These are phyloP conservation scores for Cladosporium halotolerans DNA, from an alignment of 2,329 filamentous ascomycete species.

Conservation along the genomic window DNA sequence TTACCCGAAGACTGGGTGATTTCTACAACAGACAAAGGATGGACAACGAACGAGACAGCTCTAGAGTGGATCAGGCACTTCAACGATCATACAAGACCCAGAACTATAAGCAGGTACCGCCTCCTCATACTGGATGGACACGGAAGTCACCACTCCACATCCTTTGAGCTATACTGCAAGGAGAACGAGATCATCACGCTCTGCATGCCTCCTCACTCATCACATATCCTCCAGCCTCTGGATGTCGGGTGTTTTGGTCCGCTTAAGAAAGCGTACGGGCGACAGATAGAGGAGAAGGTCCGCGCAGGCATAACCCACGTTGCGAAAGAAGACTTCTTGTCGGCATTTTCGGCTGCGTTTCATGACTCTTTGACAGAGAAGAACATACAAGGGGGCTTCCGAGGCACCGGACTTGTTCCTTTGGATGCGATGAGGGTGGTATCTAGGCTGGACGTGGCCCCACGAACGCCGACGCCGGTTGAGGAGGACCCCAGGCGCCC, in stretches of 20 bases:
- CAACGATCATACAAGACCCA: background rate
- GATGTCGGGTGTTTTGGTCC: conserved; percentile 12
- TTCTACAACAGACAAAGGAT: background rate
- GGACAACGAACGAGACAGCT: background rate
- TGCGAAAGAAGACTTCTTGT: background rate
- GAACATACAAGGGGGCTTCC: background rate
- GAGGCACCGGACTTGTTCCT: background rate
- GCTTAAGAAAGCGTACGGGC: conserved; percentile 3
- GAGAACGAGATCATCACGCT: conserved; percentile 18
- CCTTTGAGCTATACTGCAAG: background rate
- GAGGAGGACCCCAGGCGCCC: background rate
- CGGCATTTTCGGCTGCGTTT: background rate
- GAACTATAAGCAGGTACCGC: background rate
- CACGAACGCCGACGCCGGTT: background rate
- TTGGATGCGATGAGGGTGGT: background rate
- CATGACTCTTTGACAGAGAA: background rate
- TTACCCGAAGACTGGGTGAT: background rate
- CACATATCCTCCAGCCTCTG: conserved; percentile 13
- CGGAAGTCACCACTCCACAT: background rate
- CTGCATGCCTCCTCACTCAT: conserved; percentile 15
- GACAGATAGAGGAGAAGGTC: background rate
- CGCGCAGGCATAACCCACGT: background rate
- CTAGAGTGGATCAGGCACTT: background rate
- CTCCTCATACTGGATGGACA: background rate
- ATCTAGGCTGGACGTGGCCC: background rate